Conservation (phyloP, 306 rosid species). For the Cicer pinnatifidum region DNA sequence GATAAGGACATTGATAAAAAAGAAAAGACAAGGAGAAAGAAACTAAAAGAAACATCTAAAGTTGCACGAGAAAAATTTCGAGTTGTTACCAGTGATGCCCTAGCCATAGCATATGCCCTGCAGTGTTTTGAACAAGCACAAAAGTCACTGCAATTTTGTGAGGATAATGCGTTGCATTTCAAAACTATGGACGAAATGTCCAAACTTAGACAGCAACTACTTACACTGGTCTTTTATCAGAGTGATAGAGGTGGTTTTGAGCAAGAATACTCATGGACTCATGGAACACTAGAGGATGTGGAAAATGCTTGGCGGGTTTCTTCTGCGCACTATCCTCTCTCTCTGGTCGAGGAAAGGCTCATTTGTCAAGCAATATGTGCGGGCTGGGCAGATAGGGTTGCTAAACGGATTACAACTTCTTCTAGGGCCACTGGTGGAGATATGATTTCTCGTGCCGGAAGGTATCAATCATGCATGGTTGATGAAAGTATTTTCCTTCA, state of each 20-base stretch:
- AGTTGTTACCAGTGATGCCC: slow-evolving; percentile 76
- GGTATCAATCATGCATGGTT: slow-evolving; percentile 72
- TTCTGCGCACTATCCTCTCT: slow-evolving; percentile 65
- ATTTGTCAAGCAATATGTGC: slow-evolving; percentile 90
- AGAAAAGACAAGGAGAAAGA: slow-evolving; percentile 65
- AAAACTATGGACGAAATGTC: slow-evolving; percentile 97
- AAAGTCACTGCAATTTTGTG: slow-evolving; percentile 63
- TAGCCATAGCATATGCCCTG: slow-evolving; percentile 74
- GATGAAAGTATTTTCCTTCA: slow-evolving; percentile 78
- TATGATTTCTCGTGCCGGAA: slow-evolving; percentile 50
- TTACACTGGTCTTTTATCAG: slow-evolving; percentile 68
- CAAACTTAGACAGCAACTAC: slow-evolving; percentile 80
- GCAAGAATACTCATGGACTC: slow-evolving; percentile 66
- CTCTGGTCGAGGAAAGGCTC: slow-evolving; percentile 72
- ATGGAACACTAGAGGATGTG: slow-evolving; percentile 67
- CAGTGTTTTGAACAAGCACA: slow-evolving; percentile 76
- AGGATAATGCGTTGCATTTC: slow-evolving; percentile 66
- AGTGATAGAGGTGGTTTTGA: slow-evolving; percentile 51
- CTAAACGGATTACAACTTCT: slow-evolving; percentile 68
- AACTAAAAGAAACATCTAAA: slow-evolving; percentile 68
- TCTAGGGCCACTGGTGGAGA: slow-evolving; percentile 55
- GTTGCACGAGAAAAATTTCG: slow-evolving; percentile 64
- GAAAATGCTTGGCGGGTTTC: slow-evolving; percentile 68
- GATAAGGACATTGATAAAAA: slow-evolving; percentile 51
- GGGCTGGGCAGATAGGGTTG: slow-evolving; percentile 98